Base-by-base conservation (phyloP, 352 stramenopile genomes). In the Phytophthora gonapodyides region DNA sequence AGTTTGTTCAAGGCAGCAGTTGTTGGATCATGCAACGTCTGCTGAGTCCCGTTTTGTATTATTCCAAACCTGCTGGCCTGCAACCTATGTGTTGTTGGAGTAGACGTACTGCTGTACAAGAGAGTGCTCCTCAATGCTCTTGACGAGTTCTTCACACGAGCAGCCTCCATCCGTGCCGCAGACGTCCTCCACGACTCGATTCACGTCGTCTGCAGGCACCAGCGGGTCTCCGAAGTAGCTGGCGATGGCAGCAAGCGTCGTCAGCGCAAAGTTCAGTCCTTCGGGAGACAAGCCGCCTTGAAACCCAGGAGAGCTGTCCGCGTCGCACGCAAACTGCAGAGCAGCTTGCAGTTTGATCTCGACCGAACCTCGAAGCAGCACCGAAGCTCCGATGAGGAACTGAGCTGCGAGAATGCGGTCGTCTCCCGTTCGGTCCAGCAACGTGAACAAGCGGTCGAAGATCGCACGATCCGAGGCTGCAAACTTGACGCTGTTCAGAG, bases 361-460 rank as follows among this genome's bases (percentile, higher is more conserved):
- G 13, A 91, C 55, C 1, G 79, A 64, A 6, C 76, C 75, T 31
- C 69, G 69, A 6, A 91, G 69, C 19, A 89, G 48, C 24, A 73
- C 16, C 3, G 73, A 76, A 9, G 65, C 59, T 1, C 59, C 76
- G 34, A 89, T 68, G 7, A 84, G 69, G 24, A 91, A 76, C 47
- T 87, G 69, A 2, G 65, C 46, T 0, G 66, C 54, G 16, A 78
- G 42, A 27, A 91, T 61, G 1, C 73, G 57, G 5, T 87, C 82
- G 36, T 89, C 79, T 0, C 79, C 79, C 0, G 79, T 88, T 8
- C 67, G 67, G 66, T 91, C 82, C 57, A 91, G 50, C 35, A 91
- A 67, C 11, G 67, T 81, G 43, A 91, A 88, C 30, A 91, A 34
- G 3, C 64, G 73, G 21, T 87, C 74, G 19, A 88, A 70, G 43